Conservation (phyloP, 2,329 filamentous ascomycete species). For the Xylaria digitata region DNA sequence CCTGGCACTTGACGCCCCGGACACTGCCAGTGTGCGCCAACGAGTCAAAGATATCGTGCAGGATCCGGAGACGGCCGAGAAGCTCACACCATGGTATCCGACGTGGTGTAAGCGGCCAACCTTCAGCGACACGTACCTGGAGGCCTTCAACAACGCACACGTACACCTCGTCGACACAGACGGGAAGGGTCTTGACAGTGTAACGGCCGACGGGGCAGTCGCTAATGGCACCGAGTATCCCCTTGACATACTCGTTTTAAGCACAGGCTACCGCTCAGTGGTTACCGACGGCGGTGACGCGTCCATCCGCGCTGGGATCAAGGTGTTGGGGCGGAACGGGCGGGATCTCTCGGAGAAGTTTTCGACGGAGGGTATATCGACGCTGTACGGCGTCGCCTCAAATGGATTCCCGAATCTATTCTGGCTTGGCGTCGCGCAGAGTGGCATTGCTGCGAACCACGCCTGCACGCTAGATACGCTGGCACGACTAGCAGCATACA, state of each 20-base stretch:
- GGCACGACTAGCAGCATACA: conserved; percentile 40
- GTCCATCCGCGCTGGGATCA: conserved; percentile 54
- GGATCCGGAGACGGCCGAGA: conserved; percentile 61
- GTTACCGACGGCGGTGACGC: conserved; percentile 58
- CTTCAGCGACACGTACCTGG: conserved; percentile 70
- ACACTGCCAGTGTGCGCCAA: conserved; percentile 58
- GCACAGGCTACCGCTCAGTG: conserved; percentile 54
- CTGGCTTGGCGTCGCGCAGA: conserved; percentile 58
- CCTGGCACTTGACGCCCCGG: conserved; percentile 56
- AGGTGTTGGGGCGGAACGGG: conserved; percentile 41
- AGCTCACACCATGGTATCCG: conserved; percentile 62
- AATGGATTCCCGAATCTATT: conserved; percentile 67
- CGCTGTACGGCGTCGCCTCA: conserved; percentile 63
- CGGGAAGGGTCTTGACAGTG: conserved; percentile 61
- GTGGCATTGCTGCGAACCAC: conserved; percentile 48
- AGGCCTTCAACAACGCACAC: conserved; percentile 67
- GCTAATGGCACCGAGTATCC: conserved; percentile 60
- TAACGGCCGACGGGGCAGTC: conserved; percentile 61
- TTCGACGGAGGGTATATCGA: conserved; percentile 54
- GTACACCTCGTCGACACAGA: conserved; percentile 71
- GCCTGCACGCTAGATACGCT: conserved; percentile 39
- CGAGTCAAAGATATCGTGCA: conserved; percentile 64
- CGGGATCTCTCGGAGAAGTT: conserved; percentile 43
- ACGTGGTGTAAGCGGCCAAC: conserved; percentile 72
- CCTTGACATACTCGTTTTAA: conserved; percentile 52